Evolutionary conservation across 2,329 filamentous ascomycete species (phyloP), one percentile per base, ranked within the genome.

Genomic region (Fusarium buxicola): DNA sequence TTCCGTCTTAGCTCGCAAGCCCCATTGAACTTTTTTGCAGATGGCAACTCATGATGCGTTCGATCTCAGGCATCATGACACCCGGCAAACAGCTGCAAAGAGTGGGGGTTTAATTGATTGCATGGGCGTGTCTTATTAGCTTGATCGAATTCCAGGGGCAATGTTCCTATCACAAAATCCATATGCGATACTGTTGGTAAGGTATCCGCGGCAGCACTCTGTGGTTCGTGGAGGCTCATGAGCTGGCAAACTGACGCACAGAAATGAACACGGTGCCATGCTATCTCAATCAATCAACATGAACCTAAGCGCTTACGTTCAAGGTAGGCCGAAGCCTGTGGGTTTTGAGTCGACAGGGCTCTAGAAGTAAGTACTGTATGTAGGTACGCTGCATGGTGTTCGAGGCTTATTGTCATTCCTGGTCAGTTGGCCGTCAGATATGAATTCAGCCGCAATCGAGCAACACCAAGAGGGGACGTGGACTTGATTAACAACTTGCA

Each of bases 31-130:
- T 35, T 46, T 46, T 30, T 32, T 34, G 46, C 32, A 24, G 30
- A 18, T 16, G 34, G 40, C 52, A 41, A 36, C 55, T 55, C 55
- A 65, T 65, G 55, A 65, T 43, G 47, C 54, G 55, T 51, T 47
- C 41, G 43, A 39, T 59, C 49, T 49, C 49, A 47, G 44, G 58
- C 58, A 66, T 65, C 48, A 65, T 65, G 61, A 55, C 47, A 58
- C 44, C 60, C 24, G 39, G 60, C 36, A 56, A 31, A 51, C 18
- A 61, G 45, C 38, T 21, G 24, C 41, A 49, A 38, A 46, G 47
- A 41, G 57, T 50, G 43, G 45, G 13, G 15, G 13, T 28, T 50
- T 60, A 38, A 65, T 58, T 65, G 65, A 31, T 46, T 60, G 30
- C 61, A 62, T 57, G 61, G 61, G 32, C 58, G 15, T 30, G 24